Evolutionary conservation across 2,329 filamentous ascomycete species (phyloP), one percentile per base, ranked within the genome.

Genomic region (Coniella lustricola): DNA sequence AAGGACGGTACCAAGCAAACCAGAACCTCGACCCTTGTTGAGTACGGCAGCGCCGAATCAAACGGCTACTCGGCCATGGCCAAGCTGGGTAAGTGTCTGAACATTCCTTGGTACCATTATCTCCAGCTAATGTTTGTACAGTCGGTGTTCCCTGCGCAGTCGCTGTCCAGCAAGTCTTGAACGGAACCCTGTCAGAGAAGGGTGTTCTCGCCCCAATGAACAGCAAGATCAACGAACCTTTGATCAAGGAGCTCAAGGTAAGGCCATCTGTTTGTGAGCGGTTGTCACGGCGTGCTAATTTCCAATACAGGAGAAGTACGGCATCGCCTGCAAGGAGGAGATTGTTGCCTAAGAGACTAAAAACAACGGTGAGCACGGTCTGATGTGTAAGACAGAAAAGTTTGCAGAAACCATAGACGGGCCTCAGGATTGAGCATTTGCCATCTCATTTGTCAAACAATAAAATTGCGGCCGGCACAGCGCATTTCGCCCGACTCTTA

Each of bases 141-240:
- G 38, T 41, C 5, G 38, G 38, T 16, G 20, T 41, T 12, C 83
- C 59, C 4, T 61, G 58, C 50, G 82, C 74, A 54, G 79, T 87
- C 49, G 88, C 88, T 37, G 85, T 90, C 52, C 76, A 87, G 74
- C 79, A 85, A 71, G 84, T 93, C 18, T 76, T 90, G 38, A 75
- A 89, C 64, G 85, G 86, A n/a, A 85, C 81, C 3, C 81, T 90
- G 52, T 76, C 70, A 40, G 76, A 87, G 64, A 85, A 79, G 71
- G 85, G 85, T 65, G 73, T 93, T 45, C 68, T 94, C 51, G 88
- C 87, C 22, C 87, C 87, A 9, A 86, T 91, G 77, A 82, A 71
- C 58, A 73, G 76, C 51, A 80, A 84, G 61, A 80, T 91, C 62
- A 84, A 81, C 62, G 75, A 77, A 59, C 84, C 87, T 31, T 69